Evolutionary conservation across 768 basidiomycete genomes (phyloP).

Genomic region (Bullera alba): DNA sequence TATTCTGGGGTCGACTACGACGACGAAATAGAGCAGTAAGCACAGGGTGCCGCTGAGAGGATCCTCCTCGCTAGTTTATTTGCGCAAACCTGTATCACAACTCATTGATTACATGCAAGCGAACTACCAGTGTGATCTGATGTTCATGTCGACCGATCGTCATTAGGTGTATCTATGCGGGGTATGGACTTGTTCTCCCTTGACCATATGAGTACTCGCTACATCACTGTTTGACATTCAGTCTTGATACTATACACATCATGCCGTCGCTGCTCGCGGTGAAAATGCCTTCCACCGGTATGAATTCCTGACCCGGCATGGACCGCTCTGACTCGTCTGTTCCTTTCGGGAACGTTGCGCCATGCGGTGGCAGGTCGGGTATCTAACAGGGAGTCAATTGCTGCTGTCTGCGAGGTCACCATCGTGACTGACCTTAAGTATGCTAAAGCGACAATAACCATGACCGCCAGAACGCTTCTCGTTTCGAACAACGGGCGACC

Average conservation of each 20-base stretch:
- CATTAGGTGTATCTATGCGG: no score
- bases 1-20: background rate
- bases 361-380: constrained; percentile 28
- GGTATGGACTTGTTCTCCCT: no score
- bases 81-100: no score
- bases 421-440: constrained; percentile 22
- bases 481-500: constrained; percentile 19
- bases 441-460: constrained; percentile 25
- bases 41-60: no score
- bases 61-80: no score
- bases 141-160: no score
- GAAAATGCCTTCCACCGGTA: constrained; percentile 39
- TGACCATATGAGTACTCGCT: no score
- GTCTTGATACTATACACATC: constrained; percentile 24
- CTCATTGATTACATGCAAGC: no score
- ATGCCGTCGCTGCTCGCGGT: constrained; percentile 35
- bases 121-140: no score
- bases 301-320: constrained; percentile 34
- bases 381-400: constrained; percentile 14
- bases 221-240: background rate
- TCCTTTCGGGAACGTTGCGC: constrained; percentile 23
- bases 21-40: background rate
- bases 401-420: background rate
- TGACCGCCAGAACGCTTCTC: constrained; percentile 19
- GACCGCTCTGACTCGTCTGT: constrained; percentile 33